Percentiles rank a stretch among this genome's conserved stretches.
These are phyloP conservation scores for Pseudopyricularia javanii DNA, from an alignment of 2,329 filamentous ascomycete species.

Conservation along the genomic window DNA sequence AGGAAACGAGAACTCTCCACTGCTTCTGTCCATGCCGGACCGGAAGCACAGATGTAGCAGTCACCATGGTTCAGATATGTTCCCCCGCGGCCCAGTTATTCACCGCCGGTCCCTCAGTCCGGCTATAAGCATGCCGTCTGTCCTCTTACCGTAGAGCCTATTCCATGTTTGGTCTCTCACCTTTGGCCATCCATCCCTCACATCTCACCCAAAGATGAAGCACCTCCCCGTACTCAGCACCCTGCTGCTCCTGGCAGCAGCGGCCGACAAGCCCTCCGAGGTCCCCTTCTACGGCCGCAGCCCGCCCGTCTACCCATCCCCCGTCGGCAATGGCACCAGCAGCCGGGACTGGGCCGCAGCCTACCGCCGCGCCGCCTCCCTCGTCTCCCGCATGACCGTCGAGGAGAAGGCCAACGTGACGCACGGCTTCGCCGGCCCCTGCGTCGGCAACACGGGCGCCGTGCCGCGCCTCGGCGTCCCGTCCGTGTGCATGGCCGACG, in stretches of 20 bases:
- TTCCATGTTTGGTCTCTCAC: too few relatives aligned
- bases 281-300: conserved; percentile 20
- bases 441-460: conserved; percentile 18
- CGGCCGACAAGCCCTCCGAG: conserved; percentile 10
- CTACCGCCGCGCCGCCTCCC: conserved; percentile 18
- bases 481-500: conserved; percentile 32
- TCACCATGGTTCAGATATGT: too few relatives aligned
- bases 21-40: too few relatives aligned
- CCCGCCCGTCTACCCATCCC: conserved; percentile 20
- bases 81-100: too few relatives aligned
- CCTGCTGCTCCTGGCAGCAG: neutral
- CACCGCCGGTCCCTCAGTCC: too few relatives aligned
- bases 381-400: conserved; percentile 24
- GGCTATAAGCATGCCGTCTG: too few relatives aligned
- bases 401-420: conserved; percentile 27
- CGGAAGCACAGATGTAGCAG: too few relatives aligned
- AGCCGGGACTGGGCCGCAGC: conserved; percentile 19
- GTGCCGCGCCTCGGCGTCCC: conserved; percentile 26
- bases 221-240: neutral
- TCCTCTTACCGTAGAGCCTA: too few relatives aligned
- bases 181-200: too few relatives aligned
- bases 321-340: conserved; percentile 14
- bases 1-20: too few relatives aligned
- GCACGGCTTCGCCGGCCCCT: conserved; percentile 18
- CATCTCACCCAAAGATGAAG: neutral